Base-by-base conservation (phyloP, 2,329 filamentous ascomycete species). In the Elsinoe necatrix region DNA sequence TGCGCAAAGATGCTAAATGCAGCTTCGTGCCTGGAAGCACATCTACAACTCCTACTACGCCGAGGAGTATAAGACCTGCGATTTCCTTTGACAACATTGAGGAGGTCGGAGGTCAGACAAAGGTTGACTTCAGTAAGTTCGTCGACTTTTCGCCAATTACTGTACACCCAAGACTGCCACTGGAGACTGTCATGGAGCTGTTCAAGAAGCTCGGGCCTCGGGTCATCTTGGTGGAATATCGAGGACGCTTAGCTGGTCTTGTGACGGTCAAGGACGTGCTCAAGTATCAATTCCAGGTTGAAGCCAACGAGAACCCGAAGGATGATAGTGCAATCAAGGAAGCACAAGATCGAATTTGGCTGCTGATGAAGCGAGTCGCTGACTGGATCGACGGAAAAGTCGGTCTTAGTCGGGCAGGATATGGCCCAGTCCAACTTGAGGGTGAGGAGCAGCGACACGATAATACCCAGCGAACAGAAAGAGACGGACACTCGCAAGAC, bases 191-290 rank as follows among this genome's bases (percentile, higher is more conserved):
- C 29, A 96, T 98, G 90, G 93, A 98, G 67, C 78, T 98, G 9
- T 98, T 98, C 77, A 92, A 92, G 70, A 98, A 97, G 74, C 95
- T 98, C 69, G 93, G 93, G 0, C 93, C 92, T 0, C 82, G 93
- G 1, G 90, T 96, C 4, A 92, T 98, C 51, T 78, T 98, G 2
- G 86, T 96, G 37, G 93, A 98, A 70, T 86, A 95, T 67, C 86
- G 88, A 58, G 93, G 93, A 12, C 82, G 82, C 51, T 78, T 98
- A 1, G 82, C 81, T 0, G 93, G 93, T 0, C 78, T 98, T 0
- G 88, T 98, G 0, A 98, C 93, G 0, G 87, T 96, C 60, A 98
- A 98, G 70, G 93, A 98, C 69, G 97, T 93, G 63, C 75, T 98
- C 57, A 95, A 93, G 69, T 97, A 95, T 67, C 92, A 98, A 71